Percentiles rank a stretch among this genome's conserved stretches.
Evolutionary conservation across 805 yeast species (phyloP).

Genomic region (Kodamaea sagamina): DNA sequence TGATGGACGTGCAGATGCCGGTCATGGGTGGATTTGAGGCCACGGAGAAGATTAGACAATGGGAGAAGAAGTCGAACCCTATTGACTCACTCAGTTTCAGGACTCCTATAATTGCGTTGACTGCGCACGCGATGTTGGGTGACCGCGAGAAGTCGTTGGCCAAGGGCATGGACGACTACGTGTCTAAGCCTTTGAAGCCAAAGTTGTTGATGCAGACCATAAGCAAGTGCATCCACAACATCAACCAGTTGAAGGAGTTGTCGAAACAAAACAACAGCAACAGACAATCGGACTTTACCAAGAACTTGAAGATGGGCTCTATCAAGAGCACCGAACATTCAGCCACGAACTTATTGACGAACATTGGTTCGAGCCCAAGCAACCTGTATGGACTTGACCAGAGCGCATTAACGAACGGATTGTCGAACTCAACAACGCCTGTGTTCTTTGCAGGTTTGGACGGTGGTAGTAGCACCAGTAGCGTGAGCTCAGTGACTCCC

Average conservation of each 20-base stretch:
- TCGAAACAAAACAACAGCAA: slow-evolving; percentile 49
- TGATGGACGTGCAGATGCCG: slow-evolving; percentile 96
- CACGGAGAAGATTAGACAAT: slow-evolving; percentile 79
- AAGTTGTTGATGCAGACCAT: slow-evolving; percentile 81
- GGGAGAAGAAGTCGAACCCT: slow-evolving; percentile 81
- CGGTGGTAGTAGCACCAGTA: slow-evolving; percentile 8
- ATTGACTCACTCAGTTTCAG: slow-evolving; percentile 68
- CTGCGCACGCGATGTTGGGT: slow-evolving; percentile 94
- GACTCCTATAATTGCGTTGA: slow-evolving; percentile 85
- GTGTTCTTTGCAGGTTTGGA: slow-evolving; percentile 3
- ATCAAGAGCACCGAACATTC: slow-evolving; percentile 26
- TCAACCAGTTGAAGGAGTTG: slow-evolving; percentile 60
- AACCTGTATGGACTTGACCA: slow-evolving; percentile 10
- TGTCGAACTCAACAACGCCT: slow-evolving; percentile 10
- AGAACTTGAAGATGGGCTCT: slow-evolving; percentile 40
- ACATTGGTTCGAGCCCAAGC: slow-evolving; percentile 21
- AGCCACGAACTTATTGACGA: slow-evolving; percentile 15
- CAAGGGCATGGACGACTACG: slow-evolving; percentile 91
- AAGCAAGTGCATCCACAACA: slow-evolving; percentile 75
- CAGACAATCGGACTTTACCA: slow-evolving; percentile 48
- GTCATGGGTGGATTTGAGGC: slow-evolving; percentile 96
- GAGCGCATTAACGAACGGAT: slow-evolving; percentile 5
- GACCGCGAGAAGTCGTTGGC: slow-evolving; percentile 84
- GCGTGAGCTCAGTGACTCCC: slow-evolving; percentile 21
- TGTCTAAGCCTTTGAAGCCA: slow-evolving; percentile 86